These are phyloP conservation scores for Astragalus glycyphyllos DNA, from an alignment of 306 rosid species.

Conservation along the genomic window DNA sequence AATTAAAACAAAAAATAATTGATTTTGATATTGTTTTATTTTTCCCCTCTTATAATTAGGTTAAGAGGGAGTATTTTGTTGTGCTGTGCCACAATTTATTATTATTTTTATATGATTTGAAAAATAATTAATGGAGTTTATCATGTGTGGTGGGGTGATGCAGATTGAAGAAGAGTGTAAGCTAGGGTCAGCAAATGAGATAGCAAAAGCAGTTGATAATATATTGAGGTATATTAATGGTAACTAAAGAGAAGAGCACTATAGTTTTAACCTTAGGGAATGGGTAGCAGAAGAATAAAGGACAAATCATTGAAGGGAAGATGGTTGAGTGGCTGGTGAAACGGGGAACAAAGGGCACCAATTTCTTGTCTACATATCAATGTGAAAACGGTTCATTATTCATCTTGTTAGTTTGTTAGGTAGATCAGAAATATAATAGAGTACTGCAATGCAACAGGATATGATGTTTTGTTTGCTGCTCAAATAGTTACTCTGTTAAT, in stretches of 20 bases:
- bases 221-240: slow-evolving; percentile 69
- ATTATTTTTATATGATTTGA: background rate
- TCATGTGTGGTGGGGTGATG: slow-evolving; percentile 29
- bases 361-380: slow-evolving; percentile 40
- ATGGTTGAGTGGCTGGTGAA: slow-evolving; percentile 36
- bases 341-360: slow-evolving; percentile 55
- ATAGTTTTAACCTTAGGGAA: slow-evolving; percentile 21
- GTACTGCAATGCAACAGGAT: background rate
- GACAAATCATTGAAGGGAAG: slow-evolving; percentile 26
- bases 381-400: background rate
- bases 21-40: no score
- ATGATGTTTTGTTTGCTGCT: slow-evolving; percentile 30
- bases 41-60: no score
- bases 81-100: no score
- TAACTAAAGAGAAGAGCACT: slow-evolving; percentile 34
- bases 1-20: no score
- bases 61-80: no score
- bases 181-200: slow-evolving; percentile 76
- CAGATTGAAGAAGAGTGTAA: slow-evolving; percentile 92
- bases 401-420: slow-evolving; percentile 37
- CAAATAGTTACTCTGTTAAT: slow-evolving; percentile 25
- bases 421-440: slow-evolving; percentile 33
- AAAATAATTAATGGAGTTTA: slow-evolving; percentile 14
- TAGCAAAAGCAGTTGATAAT: slow-evolving; percentile 74
- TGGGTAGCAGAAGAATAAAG: slow-evolving; percentile 23